A percentile compares a stretch with the other conserved stretches of the same genome.
Conservation (phyloP, 495 filamentous ascomycete species). For the Tuber brumale region DNA sequence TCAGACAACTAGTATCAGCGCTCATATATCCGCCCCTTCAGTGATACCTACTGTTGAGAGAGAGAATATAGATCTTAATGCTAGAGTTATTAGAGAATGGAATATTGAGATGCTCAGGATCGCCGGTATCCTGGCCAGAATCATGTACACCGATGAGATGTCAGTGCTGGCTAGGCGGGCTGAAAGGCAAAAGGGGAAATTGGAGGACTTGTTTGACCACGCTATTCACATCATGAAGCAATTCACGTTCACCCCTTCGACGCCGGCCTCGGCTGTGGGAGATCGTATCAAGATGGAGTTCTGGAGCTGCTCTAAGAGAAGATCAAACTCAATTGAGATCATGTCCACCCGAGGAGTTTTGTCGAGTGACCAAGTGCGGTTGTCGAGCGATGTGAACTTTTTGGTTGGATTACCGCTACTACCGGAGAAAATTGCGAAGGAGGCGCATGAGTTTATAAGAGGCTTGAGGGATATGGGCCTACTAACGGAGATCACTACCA, state of each 20-base stretch:
- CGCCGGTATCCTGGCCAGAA: conserved; percentile 79
- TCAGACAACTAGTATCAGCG: conserved; percentile 88
- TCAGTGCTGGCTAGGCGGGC: conserved; percentile 58
- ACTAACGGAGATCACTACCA: conserved; percentile 74
- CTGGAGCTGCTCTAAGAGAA: conserved; percentile 78
- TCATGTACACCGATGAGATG: conserved; percentile 85
- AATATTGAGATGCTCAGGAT: conserved; percentile 91
- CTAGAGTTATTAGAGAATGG: conserved; percentile 87
- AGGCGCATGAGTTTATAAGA: conserved; percentile 61
- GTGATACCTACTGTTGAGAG: conserved; percentile 98
- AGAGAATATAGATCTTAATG: conserved; percentile 93
- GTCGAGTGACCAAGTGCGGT: conserved; percentile 66
- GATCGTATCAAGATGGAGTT: conserved; percentile 86
- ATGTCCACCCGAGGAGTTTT: conserved; percentile 81
- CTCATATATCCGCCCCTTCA: conserved; percentile 96
- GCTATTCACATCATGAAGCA: conserved; percentile 72
- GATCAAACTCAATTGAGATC: conserved; percentile 63
- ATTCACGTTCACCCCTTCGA: conserved; percentile 81
- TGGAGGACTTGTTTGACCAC: conserved; percentile 63
- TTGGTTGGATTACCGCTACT: conserved; percentile 85
- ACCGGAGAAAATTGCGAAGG: conserved; percentile 62
- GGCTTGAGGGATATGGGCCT: conserved; percentile 72
- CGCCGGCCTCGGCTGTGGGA: conserved; percentile 72
- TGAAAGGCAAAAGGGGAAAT: conserved; percentile 50
- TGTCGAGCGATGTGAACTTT: conserved; percentile 75